Percentiles rank a stretch among this genome's conserved stretches.
phyloP scores from a whole-genome alignment of 352 stramenopile species.

The Phytophthora brassicae region DNA sequence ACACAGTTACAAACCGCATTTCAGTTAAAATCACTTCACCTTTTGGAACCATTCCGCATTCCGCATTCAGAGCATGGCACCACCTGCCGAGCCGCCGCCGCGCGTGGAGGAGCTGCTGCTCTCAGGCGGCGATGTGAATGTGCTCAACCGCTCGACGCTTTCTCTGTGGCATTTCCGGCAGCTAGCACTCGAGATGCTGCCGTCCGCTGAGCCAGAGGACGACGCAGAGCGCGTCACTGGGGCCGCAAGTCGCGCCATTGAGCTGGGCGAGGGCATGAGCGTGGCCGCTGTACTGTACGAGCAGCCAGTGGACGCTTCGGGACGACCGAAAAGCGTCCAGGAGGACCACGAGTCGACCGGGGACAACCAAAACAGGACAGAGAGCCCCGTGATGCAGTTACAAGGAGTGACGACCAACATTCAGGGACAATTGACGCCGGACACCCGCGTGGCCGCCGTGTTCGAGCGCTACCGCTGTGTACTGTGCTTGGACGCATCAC shows the following conservation, averaged over 20 bases:
- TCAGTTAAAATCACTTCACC: too few species aligned
- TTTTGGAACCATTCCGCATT: too few species aligned
- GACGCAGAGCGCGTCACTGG: constrained; percentile 14
- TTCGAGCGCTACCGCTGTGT: constrained; percentile 84
- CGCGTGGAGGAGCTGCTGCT: constrained; percentile 61
- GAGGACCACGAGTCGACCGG: not conserved
- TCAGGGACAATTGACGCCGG: constrained; percentile 42
- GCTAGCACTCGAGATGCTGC: constrained; percentile 52
- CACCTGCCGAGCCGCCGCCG: constrained; percentile 4
- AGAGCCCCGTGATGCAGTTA: constrained; percentile 15
- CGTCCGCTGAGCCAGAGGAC: constrained; percentile 25
- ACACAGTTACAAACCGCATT: too few species aligned
- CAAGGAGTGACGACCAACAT: constrained; percentile 27
- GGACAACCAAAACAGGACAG: constrained; percentile 16
- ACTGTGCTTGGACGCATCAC: constrained; percentile 83
- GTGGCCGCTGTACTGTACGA: constrained; percentile 52
- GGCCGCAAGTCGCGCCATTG: constrained; percentile 20
- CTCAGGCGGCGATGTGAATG: constrained; percentile 55
- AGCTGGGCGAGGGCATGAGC: constrained; percentile 75
- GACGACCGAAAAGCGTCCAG: constrained; percentile 2
- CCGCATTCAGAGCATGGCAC: not conserved
- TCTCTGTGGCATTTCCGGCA: constrained; percentile 84
- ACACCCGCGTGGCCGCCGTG: constrained; percentile 53
- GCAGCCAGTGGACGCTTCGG: not conserved
- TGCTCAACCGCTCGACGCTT: constrained; percentile 74